Evolutionary conservation across 2,329 filamentous ascomycete species (phyloP).

Genomic region (Aureobasidium sp.): DNA sequence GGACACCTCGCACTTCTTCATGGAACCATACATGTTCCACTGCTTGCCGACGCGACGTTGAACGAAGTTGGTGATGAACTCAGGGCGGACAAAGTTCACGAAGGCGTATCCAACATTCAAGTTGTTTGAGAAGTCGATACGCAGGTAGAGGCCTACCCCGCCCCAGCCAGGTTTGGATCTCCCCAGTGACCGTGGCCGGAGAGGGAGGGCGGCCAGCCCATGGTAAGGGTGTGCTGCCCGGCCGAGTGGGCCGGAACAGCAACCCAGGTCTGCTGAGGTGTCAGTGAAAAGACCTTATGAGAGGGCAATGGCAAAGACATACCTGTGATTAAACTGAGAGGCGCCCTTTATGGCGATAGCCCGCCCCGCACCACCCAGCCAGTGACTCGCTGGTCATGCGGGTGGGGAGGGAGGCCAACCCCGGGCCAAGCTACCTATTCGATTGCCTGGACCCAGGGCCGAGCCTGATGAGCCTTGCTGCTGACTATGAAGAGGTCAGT

Average conservation of each 20-base stretch:
- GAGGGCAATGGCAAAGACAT: background rate
- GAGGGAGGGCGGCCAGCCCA: background rate
- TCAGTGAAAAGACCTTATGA: background rate
- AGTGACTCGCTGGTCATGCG: background rate
- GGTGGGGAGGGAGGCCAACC: background rate
- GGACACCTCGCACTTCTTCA: no score
- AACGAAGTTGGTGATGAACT: no score
- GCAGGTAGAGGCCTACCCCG: background rate
- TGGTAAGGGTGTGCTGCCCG: no score
- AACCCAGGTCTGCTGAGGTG: background rate
- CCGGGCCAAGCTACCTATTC: background rate
- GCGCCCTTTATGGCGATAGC: background rate
- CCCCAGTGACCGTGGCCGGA: background rate
- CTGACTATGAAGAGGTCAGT: no score
- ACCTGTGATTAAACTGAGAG: background rate
- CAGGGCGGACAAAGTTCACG: no score
- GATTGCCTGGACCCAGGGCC: background rate
- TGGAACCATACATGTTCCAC: no score
- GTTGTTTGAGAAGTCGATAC: no score
- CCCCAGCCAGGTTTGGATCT: background rate
- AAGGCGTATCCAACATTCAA: no score
- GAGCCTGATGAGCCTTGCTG: no score
- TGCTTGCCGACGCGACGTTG: no score
- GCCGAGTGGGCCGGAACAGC: no score
- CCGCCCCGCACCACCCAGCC: background rate